Conservation (phyloP, 192 early-diverging fungal species). For the Cetraspora pellucida region DNA sequence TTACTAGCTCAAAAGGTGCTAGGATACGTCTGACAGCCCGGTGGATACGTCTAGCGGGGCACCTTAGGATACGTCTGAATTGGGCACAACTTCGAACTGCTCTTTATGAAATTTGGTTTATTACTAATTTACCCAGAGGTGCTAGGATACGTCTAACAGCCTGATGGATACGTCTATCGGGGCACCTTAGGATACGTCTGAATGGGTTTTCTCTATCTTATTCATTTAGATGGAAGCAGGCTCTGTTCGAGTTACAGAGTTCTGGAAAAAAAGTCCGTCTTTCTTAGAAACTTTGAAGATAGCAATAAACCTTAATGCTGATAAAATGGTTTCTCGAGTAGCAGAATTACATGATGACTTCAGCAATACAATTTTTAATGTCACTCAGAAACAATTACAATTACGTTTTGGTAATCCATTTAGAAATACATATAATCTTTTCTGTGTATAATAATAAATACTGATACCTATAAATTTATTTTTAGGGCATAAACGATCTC, state of each 20-base stretch:
- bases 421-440: slow-evolving; percentile 1
- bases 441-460: slow-evolving; percentile 21
- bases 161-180: slow-evolving; percentile 5
- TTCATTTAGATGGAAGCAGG: slow-evolving; percentile 28
- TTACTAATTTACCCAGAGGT: slow-evolving; percentile 20
- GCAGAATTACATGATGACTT: neutral
- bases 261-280: slow-evolving; percentile 7
- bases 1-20: slow-evolving; percentile 13
- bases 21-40: slow-evolving; percentile 30
- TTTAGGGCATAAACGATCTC: slow-evolving; percentile 12
- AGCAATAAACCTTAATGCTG: slow-evolving; percentile 14
- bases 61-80: slow-evolving; percentile 28
- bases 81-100: slow-evolving; percentile 15
- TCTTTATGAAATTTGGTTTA: neutral
- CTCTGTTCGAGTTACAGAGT: neutral
- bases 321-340: slow-evolving; percentile 13
- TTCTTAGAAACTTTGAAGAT: slow-evolving; percentile 15
- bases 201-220: slow-evolving; percentile 10
- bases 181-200: slow-evolving; percentile 23
- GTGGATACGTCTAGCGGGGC: neutral
- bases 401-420: slow-evolving; percentile 26
- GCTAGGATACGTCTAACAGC: slow-evolving; percentile 29
- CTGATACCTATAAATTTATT: neutral
- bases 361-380: slow-evolving; percentile 19
- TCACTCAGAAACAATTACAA: slow-evolving; percentile 14